Evolutionary conservation across 2,329 filamentous ascomycete species (phyloP), one percentile per base, ranked within the genome.

Genomic region (Fusarium devonianum): DNA sequence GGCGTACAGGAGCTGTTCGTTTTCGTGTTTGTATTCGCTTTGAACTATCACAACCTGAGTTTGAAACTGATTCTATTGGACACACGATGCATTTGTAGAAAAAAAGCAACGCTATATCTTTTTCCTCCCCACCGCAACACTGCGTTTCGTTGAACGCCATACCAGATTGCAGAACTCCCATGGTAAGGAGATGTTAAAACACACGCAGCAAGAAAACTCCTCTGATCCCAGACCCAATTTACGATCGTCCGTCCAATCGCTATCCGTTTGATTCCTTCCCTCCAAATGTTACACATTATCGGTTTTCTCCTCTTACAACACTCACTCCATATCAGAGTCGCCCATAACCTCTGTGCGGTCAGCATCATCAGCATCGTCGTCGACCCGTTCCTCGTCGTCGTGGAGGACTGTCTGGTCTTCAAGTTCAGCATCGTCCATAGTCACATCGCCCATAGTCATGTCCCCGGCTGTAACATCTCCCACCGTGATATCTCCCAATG

Each of bases 401-500:
- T 62, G 56, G 29, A 70, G 52, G 16, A 62, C 65, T 12, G 69
- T 71, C 46, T 72, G 67, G 28, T 78, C 79, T 25, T 82, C 81
- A 61, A 80, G 77, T 12, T 83, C 69, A 10, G 77, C 78, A 19
- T 84, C 81, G 44, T 82, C 81, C 49, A 83, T 73, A 34, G 71
- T 71, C 26, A 77, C 66, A 25, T 79, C 77, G 26, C 57, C 63
- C 61, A 65, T 63, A n/a, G 60, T 64, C 18, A 65, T 40, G 17
- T 65, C 62, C 16, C 62, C 63, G 11, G 53, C 49, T 35, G 53
- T 49, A 46, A 65, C 53, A 78, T 78, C 62, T 23, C 62, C 62
- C 23, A 62, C 48, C 13, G 62, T 64, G 10, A 65, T 40, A 18
- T 64, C 61, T 4, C 60, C 81, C 34, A 83, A 71, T 29, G 71